Evolutionary conservation across 2,329 filamentous ascomycete species (phyloP).

Genomic region (Pezicula radicicola): DNA sequence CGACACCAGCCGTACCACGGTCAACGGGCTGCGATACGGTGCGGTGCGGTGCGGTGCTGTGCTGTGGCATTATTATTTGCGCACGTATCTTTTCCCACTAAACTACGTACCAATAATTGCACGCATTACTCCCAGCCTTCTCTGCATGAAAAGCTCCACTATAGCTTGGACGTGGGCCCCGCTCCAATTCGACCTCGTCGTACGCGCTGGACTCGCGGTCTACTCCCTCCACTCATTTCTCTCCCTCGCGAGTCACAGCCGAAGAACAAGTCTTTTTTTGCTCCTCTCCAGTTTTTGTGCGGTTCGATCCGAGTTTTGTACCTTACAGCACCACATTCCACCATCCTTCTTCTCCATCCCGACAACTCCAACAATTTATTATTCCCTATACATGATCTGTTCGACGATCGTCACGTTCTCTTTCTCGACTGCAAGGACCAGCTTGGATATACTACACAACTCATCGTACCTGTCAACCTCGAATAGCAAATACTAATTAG

Average conservation of each 20-base stretch:
- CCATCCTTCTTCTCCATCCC: too few species aligned
- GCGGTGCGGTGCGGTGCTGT: background rate
- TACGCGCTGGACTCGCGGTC: conserved; percentile 15
- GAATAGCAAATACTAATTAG: background rate
- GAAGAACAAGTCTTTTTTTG: background rate
- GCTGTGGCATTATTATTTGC: background rate
- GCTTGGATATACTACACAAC: background rate
- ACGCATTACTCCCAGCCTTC: conserved; percentile 4
- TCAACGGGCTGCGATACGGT: background rate
- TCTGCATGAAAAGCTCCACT: conserved; percentile 7
- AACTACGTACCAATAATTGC: background rate
- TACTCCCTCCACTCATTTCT: conserved; percentile 7
- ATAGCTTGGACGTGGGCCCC: conserved; percentile 5
- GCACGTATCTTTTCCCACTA: background rate
- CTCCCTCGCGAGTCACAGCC: background rate
- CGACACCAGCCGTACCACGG: background rate
- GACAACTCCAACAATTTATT: too few species aligned
- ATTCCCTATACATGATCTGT: too few species aligned
- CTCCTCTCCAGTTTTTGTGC: background rate
- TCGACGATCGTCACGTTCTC: background rate
- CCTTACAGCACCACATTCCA: too few species aligned
- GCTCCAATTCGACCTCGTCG: conserved; percentile 14
- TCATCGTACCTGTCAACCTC: background rate
- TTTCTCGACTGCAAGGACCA: background rate
- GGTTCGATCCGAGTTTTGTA: too few species aligned